phyloP scores from a whole-genome alignment of 1,139 yeast species.

The Blastobotrys proliferans region DNA sequence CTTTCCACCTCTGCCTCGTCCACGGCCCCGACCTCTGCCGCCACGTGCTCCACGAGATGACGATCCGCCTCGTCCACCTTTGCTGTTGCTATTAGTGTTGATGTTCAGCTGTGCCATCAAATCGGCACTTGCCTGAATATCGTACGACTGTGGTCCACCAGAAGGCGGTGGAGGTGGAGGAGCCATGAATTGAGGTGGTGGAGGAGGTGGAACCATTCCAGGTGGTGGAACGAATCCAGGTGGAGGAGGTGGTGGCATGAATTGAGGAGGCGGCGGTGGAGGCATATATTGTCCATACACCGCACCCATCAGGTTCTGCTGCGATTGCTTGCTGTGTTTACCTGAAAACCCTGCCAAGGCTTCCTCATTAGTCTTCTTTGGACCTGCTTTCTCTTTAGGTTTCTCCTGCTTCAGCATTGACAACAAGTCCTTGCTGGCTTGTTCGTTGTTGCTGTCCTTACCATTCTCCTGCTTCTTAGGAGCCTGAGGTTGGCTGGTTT shows the following conservation, averaged over 20 bases:
- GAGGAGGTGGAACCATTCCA: constrained; percentile 23
- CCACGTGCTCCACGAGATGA: constrained; percentile 26
- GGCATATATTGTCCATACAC: constrained; percentile 33
- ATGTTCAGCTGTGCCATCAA: constrained; percentile 30
- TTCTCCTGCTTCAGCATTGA: constrained; percentile 31
- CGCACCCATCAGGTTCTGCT: constrained; percentile 47
- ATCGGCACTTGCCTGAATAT: constrained; percentile 29
- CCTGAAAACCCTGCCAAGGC: constrained; percentile 39
- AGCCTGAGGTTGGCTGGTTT: constrained; percentile 4
- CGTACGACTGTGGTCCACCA: constrained; percentile 21
- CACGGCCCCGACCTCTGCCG: constrained; percentile 32
- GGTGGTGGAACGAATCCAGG: constrained; percentile 17
- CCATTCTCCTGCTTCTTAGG: too few relatives aligned
- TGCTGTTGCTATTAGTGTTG: constrained; percentile 8
- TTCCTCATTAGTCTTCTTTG: constrained; percentile 27
- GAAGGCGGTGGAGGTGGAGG: constrained; percentile 15
- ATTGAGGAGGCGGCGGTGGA: constrained; percentile 29
- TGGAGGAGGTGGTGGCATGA: constrained; percentile 29
- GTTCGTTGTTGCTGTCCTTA: constrained; percentile 7
- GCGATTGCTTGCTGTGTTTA: constrained; percentile 27
- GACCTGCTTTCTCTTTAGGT: constrained; percentile 15
- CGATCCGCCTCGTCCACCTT: neutral
- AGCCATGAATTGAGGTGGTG: constrained; percentile 6
- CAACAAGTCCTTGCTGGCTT: constrained; percentile 38
- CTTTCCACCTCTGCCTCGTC: constrained; percentile 27